These are phyloP conservation scores for Tricholoma sp. DNA, from an alignment of 768 basidiomycete genomes.

Conservation along the genomic window DNA sequence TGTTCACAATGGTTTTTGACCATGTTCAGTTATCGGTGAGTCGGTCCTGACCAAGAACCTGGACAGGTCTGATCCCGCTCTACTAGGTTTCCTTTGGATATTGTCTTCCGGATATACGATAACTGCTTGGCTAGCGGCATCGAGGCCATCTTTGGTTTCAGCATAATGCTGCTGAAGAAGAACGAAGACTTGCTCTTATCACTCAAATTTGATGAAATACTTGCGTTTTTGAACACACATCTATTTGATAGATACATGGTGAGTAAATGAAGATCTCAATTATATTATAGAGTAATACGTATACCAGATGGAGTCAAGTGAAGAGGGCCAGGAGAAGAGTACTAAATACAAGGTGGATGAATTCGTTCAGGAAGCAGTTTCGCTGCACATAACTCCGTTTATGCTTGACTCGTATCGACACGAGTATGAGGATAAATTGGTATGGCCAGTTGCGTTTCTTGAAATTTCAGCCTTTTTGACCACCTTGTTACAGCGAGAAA, in stretches of 20 bases:
- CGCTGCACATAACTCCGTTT: constrained; percentile 87
- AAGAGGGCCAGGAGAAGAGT: constrained; percentile 19
- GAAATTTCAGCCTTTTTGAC: not conserved
- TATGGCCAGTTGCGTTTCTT: constrained; percentile 17
- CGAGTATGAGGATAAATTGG: constrained; percentile 81
- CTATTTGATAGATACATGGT: constrained; percentile 81
- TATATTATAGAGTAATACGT: not conserved
- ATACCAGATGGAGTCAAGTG: constrained; percentile 22
- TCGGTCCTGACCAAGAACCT: not conserved
- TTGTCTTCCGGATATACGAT: constrained; percentile 96
- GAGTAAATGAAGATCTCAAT: constrained; percentile 5
- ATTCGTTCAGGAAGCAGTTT: constrained; percentile 85
- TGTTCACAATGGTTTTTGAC: constrained; percentile 99
- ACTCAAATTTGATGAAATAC: constrained; percentile 89
- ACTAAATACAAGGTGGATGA: constrained; percentile 64
- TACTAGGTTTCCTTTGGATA: constrained; percentile 82
- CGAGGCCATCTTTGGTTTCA: constrained; percentile 96
- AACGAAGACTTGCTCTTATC: constrained; percentile 77
- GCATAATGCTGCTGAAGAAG: constrained; percentile 78
- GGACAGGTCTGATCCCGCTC: not conserved
- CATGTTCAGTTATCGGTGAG: constrained; percentile 89
- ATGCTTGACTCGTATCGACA: constrained; percentile 89
- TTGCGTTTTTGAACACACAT: constrained; percentile 75
- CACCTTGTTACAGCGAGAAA: constrained; percentile 40
- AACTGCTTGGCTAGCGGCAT: constrained; percentile 95